phyloP scores from a whole-genome alignment of 495 filamentous ascomycete species.

The Daldinia vernicosa region DNA sequence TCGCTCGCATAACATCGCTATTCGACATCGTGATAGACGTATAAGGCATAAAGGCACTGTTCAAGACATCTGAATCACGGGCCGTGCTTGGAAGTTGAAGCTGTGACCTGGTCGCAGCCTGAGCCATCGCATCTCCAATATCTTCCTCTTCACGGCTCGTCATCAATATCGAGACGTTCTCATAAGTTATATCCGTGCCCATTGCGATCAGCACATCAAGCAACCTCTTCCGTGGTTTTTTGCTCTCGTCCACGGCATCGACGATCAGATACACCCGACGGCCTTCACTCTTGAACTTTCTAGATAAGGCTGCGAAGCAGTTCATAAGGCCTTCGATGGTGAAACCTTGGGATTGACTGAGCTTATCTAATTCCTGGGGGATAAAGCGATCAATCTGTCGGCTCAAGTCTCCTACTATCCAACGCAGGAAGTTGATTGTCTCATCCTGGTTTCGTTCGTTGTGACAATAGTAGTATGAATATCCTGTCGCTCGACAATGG shows the following conservation, averaged over 20 bases:
- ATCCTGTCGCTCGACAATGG: constrained; percentile 30
- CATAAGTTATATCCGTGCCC: constrained; percentile 44
- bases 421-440: constrained; percentile 41
- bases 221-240: constrained; percentile 23
- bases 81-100: too few relatives aligned
- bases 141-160: constrained; percentile 56
- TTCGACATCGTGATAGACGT: constrained; percentile 50
- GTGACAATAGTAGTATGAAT: constrained; percentile 54
- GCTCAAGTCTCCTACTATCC: constrained; percentile 46
- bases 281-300: neutral
- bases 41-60: neutral
- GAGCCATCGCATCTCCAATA: constrained; percentile 43
- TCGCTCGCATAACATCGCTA: constrained; percentile 46
- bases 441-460: constrained; percentile 50
- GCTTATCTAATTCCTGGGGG: constrained; percentile 17
- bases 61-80: neutral
- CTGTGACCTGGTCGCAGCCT: constrained; percentile 19
- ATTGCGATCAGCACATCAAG: constrained; percentile 33
- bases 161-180: constrained; percentile 50
- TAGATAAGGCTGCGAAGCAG: constrained; percentile 22
- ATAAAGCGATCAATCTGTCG: constrained; percentile 35
- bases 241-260: constrained; percentile 39
- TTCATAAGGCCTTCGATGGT: constrained; percentile 16
- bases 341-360: constrained; percentile 7
- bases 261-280: constrained; percentile 31